A percentile compares a stretch with the other conserved stretches of the same genome.
phyloP scores from a whole-genome alignment of 345 rosid genomes.

The Rhodamnia argentea region DNA sequence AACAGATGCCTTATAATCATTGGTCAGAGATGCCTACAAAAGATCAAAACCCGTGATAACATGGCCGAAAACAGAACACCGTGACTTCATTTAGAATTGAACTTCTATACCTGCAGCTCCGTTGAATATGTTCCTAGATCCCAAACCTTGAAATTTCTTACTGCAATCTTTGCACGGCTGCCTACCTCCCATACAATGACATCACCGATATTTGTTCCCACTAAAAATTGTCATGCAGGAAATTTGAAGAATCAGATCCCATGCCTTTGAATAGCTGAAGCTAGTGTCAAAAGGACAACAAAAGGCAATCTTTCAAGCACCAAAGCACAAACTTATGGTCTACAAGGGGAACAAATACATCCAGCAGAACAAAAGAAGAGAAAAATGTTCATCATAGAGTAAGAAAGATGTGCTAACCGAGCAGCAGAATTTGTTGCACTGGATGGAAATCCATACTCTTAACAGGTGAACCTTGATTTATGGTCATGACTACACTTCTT shows the following conservation, averaged over 20 bases:
- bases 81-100: background rate
- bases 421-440: constrained; percentile 53
- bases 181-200: constrained; percentile 64
- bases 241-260: background rate
- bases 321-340: background rate
- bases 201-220: constrained; percentile 67
- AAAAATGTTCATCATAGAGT: background rate
- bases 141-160: constrained; percentile 57
- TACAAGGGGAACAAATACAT: background rate
- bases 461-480: constrained; percentile 60
- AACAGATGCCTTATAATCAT: constrained; percentile 24
- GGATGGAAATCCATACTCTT: constrained; percentile 94
- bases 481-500: constrained; percentile 44
- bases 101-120: constrained; percentile 41
- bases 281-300: background rate
- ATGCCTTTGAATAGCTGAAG: background rate
- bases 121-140: constrained; percentile 40
- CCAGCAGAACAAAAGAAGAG: background rate
- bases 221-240: constrained; percentile 17
- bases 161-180: constrained; percentile 43
- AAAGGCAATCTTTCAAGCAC: background rate
- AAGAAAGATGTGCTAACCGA: constrained; percentile 27
- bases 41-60: background rate
- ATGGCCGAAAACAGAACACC: background rate
- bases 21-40: constrained; percentile 41